Evolutionary conservation across 164 flowering plant genomes (phyloP), one percentile per base, ranked within the genome.

Genomic region (Litsea cubeba): DNA sequence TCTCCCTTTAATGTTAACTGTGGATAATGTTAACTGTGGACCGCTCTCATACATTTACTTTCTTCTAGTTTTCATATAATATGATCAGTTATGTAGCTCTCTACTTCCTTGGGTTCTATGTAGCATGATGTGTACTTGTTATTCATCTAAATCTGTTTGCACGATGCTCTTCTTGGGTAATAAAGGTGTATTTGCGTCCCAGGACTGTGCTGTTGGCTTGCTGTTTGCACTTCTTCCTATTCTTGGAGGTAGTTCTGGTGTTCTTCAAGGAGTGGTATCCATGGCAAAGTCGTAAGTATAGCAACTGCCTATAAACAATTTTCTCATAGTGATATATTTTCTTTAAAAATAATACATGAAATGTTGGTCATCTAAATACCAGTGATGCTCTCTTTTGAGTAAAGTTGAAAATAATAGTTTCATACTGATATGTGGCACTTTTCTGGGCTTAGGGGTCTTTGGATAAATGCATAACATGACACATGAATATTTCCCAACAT

Each of bases 201-300:
- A 96, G 98, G 99, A 96, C 76, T 96, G 99, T 86, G 93, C 97
- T 76, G 99, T 96, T 46, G 99, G 99, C 62, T 85, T 94, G 85
- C 85, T 96, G 71, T 96, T 96, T 86, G 99, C 99, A 35, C 79
- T 96, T 77, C 94, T 96, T 79, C 99, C 99, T 65, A 87, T 96
- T 78, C 88, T 96, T 63, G 97, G 98, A 71, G 99, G 99, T 50
- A 86, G 86, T 77, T 91, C 98, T 76, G 98, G 97, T 71, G 76
- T 90, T 78, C 87, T 96, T 76, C 97, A 96, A 80, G 99, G 99
- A 78, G 86, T 91, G 28, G 82, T 92, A 58, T 96, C 98, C 73
- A 86, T 89, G 89, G 85, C 88, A 46, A 87, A 86, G 75, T 86
- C 84, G 91, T 88, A 79, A 83, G 88, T 78, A 50, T 28, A 74